phyloP scores from a whole-genome alignment of 164 flowering plant genomes.

The Chloranthus sessilifolius region DNA sequence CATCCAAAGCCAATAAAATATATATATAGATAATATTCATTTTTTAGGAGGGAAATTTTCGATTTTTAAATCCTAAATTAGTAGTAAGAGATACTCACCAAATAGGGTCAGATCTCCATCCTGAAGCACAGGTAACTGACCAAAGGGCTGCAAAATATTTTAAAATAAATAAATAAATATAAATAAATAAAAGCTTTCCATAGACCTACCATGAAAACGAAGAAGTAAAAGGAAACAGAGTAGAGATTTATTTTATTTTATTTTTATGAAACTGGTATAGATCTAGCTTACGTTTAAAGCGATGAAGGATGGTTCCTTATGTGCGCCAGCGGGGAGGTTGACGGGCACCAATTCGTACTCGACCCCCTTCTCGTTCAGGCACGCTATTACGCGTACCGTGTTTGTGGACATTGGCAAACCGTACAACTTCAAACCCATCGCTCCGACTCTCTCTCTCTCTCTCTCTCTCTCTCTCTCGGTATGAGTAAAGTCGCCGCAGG shows the following conservation, averaged over 20 bases:
- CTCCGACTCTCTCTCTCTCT: background rate
- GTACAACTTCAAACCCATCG: slow-evolving; percentile 18
- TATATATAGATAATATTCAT: too few species aligned
- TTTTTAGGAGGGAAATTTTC: too few species aligned
- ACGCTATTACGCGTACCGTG: slow-evolving; percentile 9
- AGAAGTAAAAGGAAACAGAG: background rate
- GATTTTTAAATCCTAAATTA: too few species aligned
- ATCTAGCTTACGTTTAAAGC: slow-evolving; percentile 9
- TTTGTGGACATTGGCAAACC: slow-evolving; percentile 8
- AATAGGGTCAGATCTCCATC: slow-evolving; percentile 58
- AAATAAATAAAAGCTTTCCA: background rate
- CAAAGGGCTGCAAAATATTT: slow-evolving; percentile 15
- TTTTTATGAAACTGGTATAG: background rate
- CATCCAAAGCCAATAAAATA: too few species aligned
- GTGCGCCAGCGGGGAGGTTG: slow-evolving; percentile 1
- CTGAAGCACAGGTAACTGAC: slow-evolving; percentile 24
- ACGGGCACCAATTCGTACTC: slow-evolving; percentile 13
- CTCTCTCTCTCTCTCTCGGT: background rate
- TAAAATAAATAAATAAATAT: background rate
- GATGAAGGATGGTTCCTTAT: slow-evolving; percentile 11
- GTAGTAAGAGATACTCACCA: slow-evolving; percentile 28
- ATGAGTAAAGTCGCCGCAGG: too few species aligned
- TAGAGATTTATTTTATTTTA: too few species aligned
- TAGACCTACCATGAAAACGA: background rate
- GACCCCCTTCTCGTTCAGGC: slow-evolving; percentile 14